phyloP scores from a whole-genome alignment of 2,329 filamentous ascomycete species.

The Aspergillus sp. region DNA sequence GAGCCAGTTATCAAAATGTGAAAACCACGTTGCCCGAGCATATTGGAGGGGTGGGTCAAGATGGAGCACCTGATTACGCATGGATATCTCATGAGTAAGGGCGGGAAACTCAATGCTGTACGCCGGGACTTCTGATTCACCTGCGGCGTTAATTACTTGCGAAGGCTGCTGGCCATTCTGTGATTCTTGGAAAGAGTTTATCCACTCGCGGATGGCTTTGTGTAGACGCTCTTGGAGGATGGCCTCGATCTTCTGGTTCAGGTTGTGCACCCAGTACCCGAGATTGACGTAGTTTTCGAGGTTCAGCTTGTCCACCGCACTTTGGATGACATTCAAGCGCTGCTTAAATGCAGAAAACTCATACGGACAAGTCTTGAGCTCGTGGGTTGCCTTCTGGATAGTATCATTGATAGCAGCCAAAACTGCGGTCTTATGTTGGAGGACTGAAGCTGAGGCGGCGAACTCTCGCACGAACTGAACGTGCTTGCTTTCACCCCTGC shows the following conservation, averaged over 20 bases:
- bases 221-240: constrained; percentile 81
- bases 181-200: constrained; percentile 72
- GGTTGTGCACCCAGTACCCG: constrained; percentile 79
- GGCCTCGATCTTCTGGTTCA: constrained; percentile 82
- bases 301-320: constrained; percentile 92
- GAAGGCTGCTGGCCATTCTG: constrained; percentile 29
- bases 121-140: constrained; percentile 29
- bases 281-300: constrained; percentile 95
- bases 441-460: constrained; percentile 77
- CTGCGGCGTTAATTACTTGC: constrained; percentile 23
- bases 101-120: constrained; percentile 44
- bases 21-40: constrained; percentile 89
- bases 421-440: constrained; percentile 83
- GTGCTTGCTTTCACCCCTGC: constrained; percentile 80
- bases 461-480: constrained; percentile 96
- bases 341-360: constrained; percentile 75
- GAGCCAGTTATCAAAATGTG: constrained; percentile 90
- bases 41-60: constrained; percentile 91
- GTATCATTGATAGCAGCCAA: constrained; percentile 77
- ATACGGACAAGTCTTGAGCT: constrained; percentile 83
- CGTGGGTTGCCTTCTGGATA: constrained; percentile 75
- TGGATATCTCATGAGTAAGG: constrained; percentile 87
- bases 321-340: constrained; percentile 81
- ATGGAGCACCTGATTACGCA: constrained; percentile 97
- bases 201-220: constrained; percentile 82